Conservation (phyloP, 2,329 filamentous ascomycete genomes). For the Xylariaceae sp. region DNA sequence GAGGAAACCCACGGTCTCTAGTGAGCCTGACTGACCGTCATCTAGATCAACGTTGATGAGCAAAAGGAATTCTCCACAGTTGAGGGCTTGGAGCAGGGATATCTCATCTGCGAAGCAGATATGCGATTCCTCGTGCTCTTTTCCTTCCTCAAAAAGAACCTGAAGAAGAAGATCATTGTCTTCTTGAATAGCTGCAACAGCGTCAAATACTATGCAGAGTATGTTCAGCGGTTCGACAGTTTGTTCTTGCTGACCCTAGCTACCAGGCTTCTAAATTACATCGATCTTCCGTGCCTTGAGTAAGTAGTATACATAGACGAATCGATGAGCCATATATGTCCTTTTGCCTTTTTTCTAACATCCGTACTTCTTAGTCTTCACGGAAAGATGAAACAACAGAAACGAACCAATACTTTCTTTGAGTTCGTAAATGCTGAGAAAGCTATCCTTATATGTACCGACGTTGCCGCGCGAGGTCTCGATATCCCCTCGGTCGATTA, state of each 20-base stretch:
- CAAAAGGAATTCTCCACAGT: constrained; percentile 87
- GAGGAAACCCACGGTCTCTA: no score
- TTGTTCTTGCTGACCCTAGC: background rate
- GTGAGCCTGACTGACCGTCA: background rate
- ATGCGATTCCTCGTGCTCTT: constrained; percentile 87
- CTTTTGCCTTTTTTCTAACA: no score
- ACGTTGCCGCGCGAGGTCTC: constrained; percentile 89
- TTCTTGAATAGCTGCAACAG: constrained; percentile 92
- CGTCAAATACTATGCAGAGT: constrained; percentile 92
- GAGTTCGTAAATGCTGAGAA: constrained; percentile 81
- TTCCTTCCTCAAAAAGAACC: constrained; percentile 19
- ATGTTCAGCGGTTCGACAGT: background rate
- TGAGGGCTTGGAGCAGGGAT: constrained; percentile 91
- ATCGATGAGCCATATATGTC: no score
- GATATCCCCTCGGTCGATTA: constrained; percentile 96
- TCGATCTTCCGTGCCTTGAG: constrained; percentile 68
- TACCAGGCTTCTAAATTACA: constrained; percentile 75
- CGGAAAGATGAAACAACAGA: constrained; percentile 97
- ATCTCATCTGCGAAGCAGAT: constrained; percentile 88
- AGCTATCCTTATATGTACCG: constrained; percentile 90
- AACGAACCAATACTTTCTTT: constrained; percentile 98
- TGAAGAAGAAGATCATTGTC: constrained; percentile 70
- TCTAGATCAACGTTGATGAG: constrained; percentile 82
- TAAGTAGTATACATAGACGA: no score
- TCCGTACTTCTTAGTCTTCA: constrained; percentile 49